Percentiles rank a stretch among this genome's conserved stretches.
These are phyloP conservation scores for Gymnopilus junonius DNA, from an alignment of 768 basidiomycete species.

Conservation along the genomic window DNA sequence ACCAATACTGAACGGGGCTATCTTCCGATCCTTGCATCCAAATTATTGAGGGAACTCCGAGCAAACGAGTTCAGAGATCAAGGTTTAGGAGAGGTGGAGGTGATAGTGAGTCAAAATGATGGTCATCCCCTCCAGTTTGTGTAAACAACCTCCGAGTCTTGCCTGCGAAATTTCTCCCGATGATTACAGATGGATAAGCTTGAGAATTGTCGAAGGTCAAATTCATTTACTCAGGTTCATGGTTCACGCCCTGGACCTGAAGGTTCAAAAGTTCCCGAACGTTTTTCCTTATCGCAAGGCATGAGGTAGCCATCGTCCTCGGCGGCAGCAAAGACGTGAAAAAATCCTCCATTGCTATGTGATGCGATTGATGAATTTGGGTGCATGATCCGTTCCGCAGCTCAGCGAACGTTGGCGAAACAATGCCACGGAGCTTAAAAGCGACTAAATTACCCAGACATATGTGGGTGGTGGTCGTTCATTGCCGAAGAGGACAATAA, in stretches of 20 bases:
- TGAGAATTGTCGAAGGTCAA: constrained; percentile 7
- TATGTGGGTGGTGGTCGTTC: not conserved
- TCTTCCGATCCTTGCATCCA: constrained; percentile 72
- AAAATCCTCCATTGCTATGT: constrained; percentile 5
- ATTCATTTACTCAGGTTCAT: constrained; percentile 8
- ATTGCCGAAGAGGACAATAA: constrained; percentile 5
- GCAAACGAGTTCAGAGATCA: constrained; percentile 34
- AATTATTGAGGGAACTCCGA: constrained; percentile 58
- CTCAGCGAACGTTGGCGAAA: not conserved
- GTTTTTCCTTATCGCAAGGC: constrained; percentile 18
- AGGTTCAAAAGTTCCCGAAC: constrained; percentile 12
- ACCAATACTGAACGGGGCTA: constrained; percentile 96
- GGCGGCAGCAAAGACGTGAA: not conserved
- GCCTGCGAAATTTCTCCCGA: constrained; percentile 2
- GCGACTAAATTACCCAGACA: not conserved
- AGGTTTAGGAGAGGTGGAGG: constrained; percentile 50
- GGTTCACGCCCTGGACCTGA: not conserved
- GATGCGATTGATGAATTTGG: constrained; percentile 7
- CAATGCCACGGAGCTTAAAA: constrained; percentile 22
- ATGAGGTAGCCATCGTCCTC: constrained; percentile 9
- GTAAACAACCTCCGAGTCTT: constrained; percentile 33
- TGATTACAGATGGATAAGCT: constrained; percentile 13
- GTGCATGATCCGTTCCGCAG: constrained; percentile 24
- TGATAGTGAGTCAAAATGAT: constrained; percentile 77
- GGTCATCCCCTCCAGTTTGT: constrained; percentile 75